These are phyloP conservation scores for Boletus pseudopeckii DNA, from an alignment of 768 basidiomycete species.

Conservation along the genomic window DNA sequence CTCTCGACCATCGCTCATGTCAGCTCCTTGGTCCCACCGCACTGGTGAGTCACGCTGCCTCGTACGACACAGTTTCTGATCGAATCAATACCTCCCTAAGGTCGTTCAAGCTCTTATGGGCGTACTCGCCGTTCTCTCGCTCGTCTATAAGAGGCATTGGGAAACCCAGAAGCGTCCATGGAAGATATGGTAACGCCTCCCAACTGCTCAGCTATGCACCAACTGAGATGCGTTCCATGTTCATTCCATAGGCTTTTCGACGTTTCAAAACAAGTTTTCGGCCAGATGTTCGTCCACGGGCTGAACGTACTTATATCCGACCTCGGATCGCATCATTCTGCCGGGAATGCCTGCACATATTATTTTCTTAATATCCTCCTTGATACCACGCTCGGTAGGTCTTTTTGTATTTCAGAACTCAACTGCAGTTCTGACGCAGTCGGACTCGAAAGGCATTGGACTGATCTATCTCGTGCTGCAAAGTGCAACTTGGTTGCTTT, in stretches of 20 bases:
- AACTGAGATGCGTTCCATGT: constrained; percentile 3
- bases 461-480: constrained; percentile 75
- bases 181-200: constrained; percentile 75
- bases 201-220: neutral
- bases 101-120: constrained; percentile 86
- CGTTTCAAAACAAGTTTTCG: constrained; percentile 87
- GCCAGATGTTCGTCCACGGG: constrained; percentile 78
- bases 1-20: constrained; percentile 44
- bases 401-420: neutral
- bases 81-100: constrained; percentile 33
- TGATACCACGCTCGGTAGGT: constrained; percentile 70
- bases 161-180: constrained; percentile 85
- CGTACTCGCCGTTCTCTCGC: constrained; percentile 80
- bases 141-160: constrained; percentile 84
- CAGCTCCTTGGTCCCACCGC: constrained; percentile 47
- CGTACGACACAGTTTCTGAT: neutral
- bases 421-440: constrained; percentile 5
- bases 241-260: constrained; percentile 70
- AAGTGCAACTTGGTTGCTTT: constrained; percentile 58
- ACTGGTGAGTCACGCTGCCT: constrained; percentile 31
- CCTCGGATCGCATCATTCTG: constrained; percentile 62
- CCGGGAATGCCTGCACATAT: constrained; percentile 83
- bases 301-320: constrained; percentile 78
- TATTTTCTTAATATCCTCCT: constrained; percentile 93
- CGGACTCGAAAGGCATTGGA: constrained; percentile 56